A percentile compares a stretch with the other conserved stretches of the same genome.
Evolutionary conservation across 176 grass and related monocot genomes (phyloP).

Genomic region (Raddia distichophylla): DNA sequence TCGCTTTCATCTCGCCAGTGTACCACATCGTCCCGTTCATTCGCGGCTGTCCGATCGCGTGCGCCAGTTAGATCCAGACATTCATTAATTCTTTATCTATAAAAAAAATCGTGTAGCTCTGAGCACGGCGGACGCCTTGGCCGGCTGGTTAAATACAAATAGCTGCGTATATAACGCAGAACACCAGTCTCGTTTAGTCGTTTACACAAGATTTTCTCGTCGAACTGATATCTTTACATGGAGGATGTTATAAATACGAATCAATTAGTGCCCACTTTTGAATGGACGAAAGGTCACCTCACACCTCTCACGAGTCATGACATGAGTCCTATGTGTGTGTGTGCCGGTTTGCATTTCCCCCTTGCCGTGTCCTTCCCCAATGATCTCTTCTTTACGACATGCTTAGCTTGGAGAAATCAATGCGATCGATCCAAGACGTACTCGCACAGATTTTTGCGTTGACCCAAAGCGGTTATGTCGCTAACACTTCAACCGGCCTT

Average conservation of each 20-base stretch:
- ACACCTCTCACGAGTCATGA: too few species aligned
- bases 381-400: conserved; percentile 4
- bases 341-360: not conserved
- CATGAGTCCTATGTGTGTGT: not conserved
- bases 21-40: too few species aligned
- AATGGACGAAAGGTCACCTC: not conserved
- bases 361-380: not conserved
- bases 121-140: too few species aligned
- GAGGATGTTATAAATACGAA: not conserved
- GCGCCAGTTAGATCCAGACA: too few species aligned
- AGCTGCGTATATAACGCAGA: too few species aligned
- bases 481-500: not conserved
- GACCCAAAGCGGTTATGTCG: not conserved
- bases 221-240: not conserved
- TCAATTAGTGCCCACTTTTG: not conserved
- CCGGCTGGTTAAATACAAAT: too few species aligned
- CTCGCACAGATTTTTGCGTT: not conserved
- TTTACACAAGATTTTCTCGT: not conserved
- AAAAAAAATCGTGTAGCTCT: too few species aligned
- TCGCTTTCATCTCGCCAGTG: too few species aligned
- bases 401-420: conserved; percentile 8
- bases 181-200: too few species aligned
- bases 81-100: too few species aligned
- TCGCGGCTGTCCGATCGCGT: too few species aligned
- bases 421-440: not conserved